Conservation (phyloP, 2,329 filamentous ascomycete species). For the Elsinoe perseae region DNA sequence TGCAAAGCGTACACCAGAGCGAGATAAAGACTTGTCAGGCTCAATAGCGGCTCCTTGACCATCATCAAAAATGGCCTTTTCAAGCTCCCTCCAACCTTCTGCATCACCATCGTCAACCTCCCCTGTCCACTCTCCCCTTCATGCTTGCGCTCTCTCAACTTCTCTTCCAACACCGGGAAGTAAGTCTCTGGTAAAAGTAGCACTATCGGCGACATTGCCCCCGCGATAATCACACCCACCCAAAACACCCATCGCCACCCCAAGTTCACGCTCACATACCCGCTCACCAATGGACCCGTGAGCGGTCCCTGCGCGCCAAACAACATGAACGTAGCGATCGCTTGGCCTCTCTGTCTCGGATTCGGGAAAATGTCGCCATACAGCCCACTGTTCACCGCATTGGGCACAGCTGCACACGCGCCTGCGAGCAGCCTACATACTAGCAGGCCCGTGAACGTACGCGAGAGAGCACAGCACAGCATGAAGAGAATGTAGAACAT, state of each 20-base stretch:
- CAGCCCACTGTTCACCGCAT: background rate
- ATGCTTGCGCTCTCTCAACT: background rate
- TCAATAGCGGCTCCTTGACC: slow-evolving; percentile 25
- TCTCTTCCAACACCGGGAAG: background rate
- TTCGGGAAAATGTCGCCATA: slow-evolving; percentile 1
- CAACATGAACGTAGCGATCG: slow-evolving; percentile 1
- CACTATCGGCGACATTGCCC: background rate
- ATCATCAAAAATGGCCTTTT: slow-evolving; percentile 25
- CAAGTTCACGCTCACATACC: background rate
- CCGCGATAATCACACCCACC: slow-evolving; percentile 2
- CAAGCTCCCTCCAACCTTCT: background rate
- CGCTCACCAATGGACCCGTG: background rate
- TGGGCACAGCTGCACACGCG: background rate
- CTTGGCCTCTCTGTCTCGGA: background rate
- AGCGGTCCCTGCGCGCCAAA: background rate
- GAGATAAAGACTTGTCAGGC: slow-evolving; percentile 26
- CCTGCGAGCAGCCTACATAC: background rate
- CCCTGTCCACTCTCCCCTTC: background rate
- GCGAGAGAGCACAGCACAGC: slow-evolving; percentile 5
- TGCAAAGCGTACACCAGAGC: slow-evolving; percentile 27
- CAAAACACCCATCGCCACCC: slow-evolving; percentile 8
- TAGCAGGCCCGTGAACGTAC: background rate
- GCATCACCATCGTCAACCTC: background rate
- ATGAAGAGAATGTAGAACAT: slow-evolving; percentile 1
- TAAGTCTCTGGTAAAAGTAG: slow-evolving; percentile 15